Evolutionary conservation across 2,329 filamentous ascomycete genomes (phyloP).

Genomic region (Claviceps digitariae): DNA sequence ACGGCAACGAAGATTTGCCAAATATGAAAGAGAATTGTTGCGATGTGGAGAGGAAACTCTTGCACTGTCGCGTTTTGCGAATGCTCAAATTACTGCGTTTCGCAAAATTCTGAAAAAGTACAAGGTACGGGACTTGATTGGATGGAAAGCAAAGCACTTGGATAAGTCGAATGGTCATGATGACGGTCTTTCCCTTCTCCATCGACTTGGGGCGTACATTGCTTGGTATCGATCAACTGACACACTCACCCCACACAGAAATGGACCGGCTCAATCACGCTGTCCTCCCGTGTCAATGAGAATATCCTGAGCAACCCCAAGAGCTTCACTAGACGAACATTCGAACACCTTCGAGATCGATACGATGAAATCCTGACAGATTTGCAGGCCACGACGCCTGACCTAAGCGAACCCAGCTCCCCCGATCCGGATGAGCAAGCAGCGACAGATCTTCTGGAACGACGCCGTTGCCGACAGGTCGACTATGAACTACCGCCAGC

Average conservation of each 20-base stretch:
- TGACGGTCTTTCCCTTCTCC: background rate
- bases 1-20: constrained; percentile 37
- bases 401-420: constrained; percentile 26
- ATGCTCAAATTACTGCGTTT: constrained; percentile 63
- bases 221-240: background rate
- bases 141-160: background rate
- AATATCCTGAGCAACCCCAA: constrained; percentile 52
- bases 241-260: constrained; percentile 33
- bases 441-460: constrained; percentile 1
- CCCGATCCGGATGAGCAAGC: constrained; percentile 17
- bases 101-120: constrained; percentile 80
- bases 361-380: constrained; percentile 36
- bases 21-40: constrained; percentile 37
- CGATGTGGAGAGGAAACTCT: constrained; percentile 58
- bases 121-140: constrained; percentile 28
- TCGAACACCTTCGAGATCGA: constrained; percentile 36
- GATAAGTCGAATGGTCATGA: background rate
- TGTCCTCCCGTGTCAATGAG: constrained; percentile 53
- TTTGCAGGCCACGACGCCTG: constrained; percentile 32
- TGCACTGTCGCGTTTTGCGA: constrained; percentile 56
- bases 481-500: constrained; percentile 20
- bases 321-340: constrained; percentile 58
- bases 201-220: background rate
- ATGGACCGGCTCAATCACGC: constrained; percentile 61
- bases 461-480: constrained; percentile 9